Evolutionary conservation across 495 filamentous ascomycete genomes (phyloP).

Genomic region (Terfezia claveryi): DNA sequence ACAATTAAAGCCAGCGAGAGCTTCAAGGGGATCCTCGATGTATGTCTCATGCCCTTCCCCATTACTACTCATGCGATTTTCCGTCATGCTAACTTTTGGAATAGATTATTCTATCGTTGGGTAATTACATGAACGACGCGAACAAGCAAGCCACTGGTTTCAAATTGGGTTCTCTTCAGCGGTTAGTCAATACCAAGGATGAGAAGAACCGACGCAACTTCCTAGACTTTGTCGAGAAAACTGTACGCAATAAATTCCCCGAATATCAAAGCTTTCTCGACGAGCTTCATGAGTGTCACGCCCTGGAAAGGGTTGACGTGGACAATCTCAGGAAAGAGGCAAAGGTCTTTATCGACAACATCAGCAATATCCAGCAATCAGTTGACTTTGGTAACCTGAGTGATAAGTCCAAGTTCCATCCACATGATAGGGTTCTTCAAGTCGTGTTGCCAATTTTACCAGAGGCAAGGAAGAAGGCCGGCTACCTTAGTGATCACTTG

Average conservation of each 20-base stretch:
- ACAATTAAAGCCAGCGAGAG: slow-evolving; percentile 72
- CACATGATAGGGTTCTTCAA: slow-evolving; percentile 81
- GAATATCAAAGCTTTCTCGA: slow-evolving; percentile 79
- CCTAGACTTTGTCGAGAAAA: slow-evolving; percentile 89
- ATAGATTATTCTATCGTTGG: slow-evolving; percentile 74
- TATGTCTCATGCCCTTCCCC: neutral
- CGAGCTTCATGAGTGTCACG: slow-evolving; percentile 62
- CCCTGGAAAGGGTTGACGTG: slow-evolving; percentile 82
- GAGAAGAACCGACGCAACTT: slow-evolving; percentile 96
- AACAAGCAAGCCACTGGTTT: slow-evolving; percentile 97
- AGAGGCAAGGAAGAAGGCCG: slow-evolving; percentile 84
- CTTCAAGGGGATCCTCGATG: slow-evolving; percentile 80
- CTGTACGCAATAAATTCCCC: slow-evolving; percentile 86
- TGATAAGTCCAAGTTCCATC: slow-evolving; percentile 93
- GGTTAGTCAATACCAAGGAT: slow-evolving; percentile 93
- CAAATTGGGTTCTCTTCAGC: slow-evolving; percentile 86
- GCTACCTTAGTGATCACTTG: slow-evolving; percentile 82
- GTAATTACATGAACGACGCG: slow-evolving; percentile 98
- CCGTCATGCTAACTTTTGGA: neutral
- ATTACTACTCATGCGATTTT: neutral
- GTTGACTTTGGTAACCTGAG: slow-evolving; percentile 87
- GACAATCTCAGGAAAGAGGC: slow-evolving; percentile 77
- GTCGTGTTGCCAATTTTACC: slow-evolving; percentile 88
- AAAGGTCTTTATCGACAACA: slow-evolving; percentile 84
- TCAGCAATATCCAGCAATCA: slow-evolving; percentile 76